These are phyloP conservation scores for Micractinium conductrix DNA, from an alignment of 139 green algal species.

Conservation along the genomic window DNA sequence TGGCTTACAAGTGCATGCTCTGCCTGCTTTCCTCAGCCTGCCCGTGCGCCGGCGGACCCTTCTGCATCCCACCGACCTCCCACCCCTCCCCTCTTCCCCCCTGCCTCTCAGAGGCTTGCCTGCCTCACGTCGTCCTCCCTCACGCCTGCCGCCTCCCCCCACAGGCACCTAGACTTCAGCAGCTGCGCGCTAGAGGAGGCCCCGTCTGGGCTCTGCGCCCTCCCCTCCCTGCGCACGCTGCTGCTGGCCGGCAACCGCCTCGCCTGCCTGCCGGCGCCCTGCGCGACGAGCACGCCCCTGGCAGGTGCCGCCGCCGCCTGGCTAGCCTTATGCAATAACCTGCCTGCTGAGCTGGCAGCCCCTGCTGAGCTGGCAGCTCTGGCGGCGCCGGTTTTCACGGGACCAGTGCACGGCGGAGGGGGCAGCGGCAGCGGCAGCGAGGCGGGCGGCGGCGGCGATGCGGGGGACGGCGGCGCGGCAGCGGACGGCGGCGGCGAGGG, in stretches of 20 bases:
- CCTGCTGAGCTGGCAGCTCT: too few relatives aligned
- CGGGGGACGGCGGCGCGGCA: too few relatives aligned
- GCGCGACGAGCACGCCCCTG: too few relatives aligned
- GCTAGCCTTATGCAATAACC: too few relatives aligned
- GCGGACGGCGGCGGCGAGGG: too few relatives aligned
- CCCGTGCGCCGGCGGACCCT: background rate
- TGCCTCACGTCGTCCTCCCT: too few relatives aligned
- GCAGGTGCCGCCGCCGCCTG: too few relatives aligned
- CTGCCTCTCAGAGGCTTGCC: background rate
- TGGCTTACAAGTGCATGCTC: too few relatives aligned
- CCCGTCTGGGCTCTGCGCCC: background rate
- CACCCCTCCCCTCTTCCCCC: background rate
- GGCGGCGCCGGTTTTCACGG: too few relatives aligned
- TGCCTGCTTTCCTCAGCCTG: background rate
- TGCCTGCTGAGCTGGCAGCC: too few relatives aligned
- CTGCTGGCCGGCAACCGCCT: constrained; percentile 20
- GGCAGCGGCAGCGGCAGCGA: background rate
- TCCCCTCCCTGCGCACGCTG: constrained; percentile 24
- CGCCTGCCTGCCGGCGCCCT: background rate
- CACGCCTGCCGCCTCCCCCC: background rate
- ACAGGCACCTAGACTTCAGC: constrained; percentile 1
- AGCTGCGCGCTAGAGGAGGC: constrained; percentile 5
- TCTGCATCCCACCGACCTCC: background rate
- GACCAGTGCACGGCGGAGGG: too few relatives aligned
- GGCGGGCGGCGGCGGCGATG: background rate